A percentile compares a stretch with the other conserved stretches of the same genome.
phyloP scores from a whole-genome alignment of 1,139 yeast species.

The Saccharomyces hybrid region DNA sequence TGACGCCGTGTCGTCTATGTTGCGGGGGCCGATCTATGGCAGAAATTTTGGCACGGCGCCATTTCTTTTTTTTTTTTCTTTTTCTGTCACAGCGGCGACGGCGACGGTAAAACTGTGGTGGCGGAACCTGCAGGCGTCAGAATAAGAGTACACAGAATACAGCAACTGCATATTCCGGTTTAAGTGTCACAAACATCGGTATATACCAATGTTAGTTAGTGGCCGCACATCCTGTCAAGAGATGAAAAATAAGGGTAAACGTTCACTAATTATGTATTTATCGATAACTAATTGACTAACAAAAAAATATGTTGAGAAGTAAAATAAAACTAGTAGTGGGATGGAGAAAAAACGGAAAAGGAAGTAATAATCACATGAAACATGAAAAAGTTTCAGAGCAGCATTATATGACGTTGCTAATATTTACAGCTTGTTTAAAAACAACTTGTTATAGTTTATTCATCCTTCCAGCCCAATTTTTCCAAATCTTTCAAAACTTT shows the following conservation, averaged over 20 bases:
- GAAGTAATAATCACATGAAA: background rate
- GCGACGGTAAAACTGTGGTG: background rate
- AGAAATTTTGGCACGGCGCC: background rate
- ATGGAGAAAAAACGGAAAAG: background rate
- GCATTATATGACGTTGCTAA: background rate
- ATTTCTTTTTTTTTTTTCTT: background rate
- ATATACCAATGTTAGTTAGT: background rate
- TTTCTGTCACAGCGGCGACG: background rate
- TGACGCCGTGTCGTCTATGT: background rate
- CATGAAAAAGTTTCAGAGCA: background rate
- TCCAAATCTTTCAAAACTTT: conserved; percentile 67
- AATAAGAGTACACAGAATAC: no score
- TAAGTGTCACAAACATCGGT: background rate
- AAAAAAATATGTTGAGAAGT: background rate
- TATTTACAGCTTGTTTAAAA: background rate
- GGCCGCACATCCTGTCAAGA: background rate
- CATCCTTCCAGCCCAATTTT: conserved; percentile 60
- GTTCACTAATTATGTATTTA: background rate
- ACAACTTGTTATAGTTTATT: conserved; percentile 3
- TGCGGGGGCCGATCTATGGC: background rate
- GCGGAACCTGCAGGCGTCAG: background rate
- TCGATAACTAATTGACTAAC: background rate
- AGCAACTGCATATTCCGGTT: no score
- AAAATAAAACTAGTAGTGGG: background rate
- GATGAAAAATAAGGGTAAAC: background rate